Evolutionary conservation across 2,329 filamentous ascomycete genomes (phyloP).

Genomic region (Elsinoe fawcettii): DNA sequence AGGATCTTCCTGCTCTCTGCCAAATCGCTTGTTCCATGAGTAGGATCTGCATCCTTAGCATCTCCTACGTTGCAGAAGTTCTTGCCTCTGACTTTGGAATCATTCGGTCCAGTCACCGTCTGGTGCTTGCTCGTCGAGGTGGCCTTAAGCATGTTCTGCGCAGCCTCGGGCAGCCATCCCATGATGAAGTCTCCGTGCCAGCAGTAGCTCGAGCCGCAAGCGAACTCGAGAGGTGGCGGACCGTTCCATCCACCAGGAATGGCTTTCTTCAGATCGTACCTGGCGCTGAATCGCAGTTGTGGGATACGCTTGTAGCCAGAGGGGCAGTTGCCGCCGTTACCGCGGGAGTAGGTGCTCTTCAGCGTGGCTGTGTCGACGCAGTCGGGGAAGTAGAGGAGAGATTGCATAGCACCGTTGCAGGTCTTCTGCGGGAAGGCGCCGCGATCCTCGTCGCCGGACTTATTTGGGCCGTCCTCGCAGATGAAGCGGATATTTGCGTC

Average conservation of each 20-base stretch:
- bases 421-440: slow-evolving; percentile 30
- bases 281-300: slow-evolving; percentile 41
- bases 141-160: slow-evolving; percentile 36
- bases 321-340: slow-evolving; percentile 30
- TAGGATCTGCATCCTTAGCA: neutral
- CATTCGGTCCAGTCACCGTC: slow-evolving; percentile 28
- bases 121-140: slow-evolving; percentile 31
- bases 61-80: neutral
- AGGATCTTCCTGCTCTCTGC: neutral
- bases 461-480: slow-evolving; percentile 27
- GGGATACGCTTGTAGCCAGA: slow-evolving; percentile 40
- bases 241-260: slow-evolving; percentile 41
- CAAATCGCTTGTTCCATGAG: neutral
- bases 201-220: slow-evolving; percentile 37
- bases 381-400: slow-evolving; percentile 40
- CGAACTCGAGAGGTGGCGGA: slow-evolving; percentile 37
- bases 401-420: slow-evolving; percentile 39
- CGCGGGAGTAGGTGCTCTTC: slow-evolving; percentile 27
- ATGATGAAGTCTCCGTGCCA: slow-evolving; percentile 45
- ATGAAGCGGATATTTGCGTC: slow-evolving; percentile 29
- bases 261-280: slow-evolving; percentile 39
- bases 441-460: neutral
- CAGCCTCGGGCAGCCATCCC: slow-evolving; percentile 37
- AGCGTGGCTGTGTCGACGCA: slow-evolving; percentile 35
- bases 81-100: neutral